These are phyloP conservation scores for Flaveria brownii DNA, from an alignment of 129 eudicot species.

Conservation along the genomic window DNA sequence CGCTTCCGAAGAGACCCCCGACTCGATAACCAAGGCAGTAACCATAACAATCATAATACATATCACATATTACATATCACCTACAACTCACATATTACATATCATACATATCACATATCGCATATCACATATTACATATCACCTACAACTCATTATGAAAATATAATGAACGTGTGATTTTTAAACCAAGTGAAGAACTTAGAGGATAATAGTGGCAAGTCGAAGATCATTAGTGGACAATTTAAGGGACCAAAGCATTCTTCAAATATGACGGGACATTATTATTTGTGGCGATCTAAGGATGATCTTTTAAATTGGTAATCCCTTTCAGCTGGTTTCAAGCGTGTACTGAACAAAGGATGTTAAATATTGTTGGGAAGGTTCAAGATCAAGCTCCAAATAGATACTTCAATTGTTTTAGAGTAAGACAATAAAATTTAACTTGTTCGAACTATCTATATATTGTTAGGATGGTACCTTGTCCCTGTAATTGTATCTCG, in stretches of 20 bases:
- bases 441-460: background rate
- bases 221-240: background rate
- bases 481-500: background rate
- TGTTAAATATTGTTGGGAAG: background rate
- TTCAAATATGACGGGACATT: too few relatives aligned
- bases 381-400: background rate
- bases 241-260: background rate
- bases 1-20: too few relatives aligned
- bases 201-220: background rate
- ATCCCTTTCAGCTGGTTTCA: background rate
- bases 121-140: too few relatives aligned
- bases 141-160: background rate
- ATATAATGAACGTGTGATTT: background rate
- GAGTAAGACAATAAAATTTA: background rate
- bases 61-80: too few relatives aligned
- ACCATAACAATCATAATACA: too few relatives aligned
- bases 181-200: background rate
- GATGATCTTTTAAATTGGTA: background rate
- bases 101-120: too few relatives aligned
- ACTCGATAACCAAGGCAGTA: too few relatives aligned
- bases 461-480: too few relatives aligned
- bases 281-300: conserved; percentile 1
- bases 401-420: background rate
- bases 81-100: too few relatives aligned
- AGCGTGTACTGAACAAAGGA: background rate